phyloP scores from a whole-genome alignment of 805 yeast genomes.

The Saturnispora halmiae region DNA sequence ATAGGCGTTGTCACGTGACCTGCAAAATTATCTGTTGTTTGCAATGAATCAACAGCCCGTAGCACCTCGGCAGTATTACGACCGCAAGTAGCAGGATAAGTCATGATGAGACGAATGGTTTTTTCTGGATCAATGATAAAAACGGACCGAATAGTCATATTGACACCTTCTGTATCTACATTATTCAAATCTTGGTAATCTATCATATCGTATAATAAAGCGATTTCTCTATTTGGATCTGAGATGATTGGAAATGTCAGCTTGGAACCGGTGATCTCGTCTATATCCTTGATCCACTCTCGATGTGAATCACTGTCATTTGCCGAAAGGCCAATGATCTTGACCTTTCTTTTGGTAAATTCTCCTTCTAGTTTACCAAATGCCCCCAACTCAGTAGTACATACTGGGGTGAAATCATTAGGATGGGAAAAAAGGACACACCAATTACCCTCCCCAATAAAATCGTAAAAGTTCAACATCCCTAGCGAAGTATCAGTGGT shows the following conservation, averaged over 20 bases:
- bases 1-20: conserved; percentile 58
- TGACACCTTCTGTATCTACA: conserved; percentile 54
- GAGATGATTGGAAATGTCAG: conserved; percentile 62
- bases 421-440: conserved; percentile 57
- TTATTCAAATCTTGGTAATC: conserved; percentile 62
- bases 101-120: conserved; percentile 50
- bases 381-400: conserved; percentile 73
- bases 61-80: conserved; percentile 69
- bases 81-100: conserved; percentile 69
- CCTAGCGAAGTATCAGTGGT: conserved; percentile 44
- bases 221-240: conserved; percentile 53
- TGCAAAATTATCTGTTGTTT: conserved; percentile 42
- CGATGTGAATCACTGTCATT: conserved; percentile 53
- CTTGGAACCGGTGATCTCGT: conserved; percentile 52
- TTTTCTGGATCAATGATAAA: conserved; percentile 62
- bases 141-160: conserved; percentile 62
- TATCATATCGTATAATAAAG: conserved; percentile 58
- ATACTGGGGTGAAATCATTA: conserved; percentile 71
- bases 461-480: conserved; percentile 10
- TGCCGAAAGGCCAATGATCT: conserved; percentile 60
- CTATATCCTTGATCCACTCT: conserved; percentile 64
- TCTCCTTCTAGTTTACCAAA: conserved; percentile 65
- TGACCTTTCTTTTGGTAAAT: conserved; percentile 54
- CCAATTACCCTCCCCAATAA: conserved; percentile 10
- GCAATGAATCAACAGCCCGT: conserved; percentile 62